These are phyloP conservation scores for Coffea eugenioides DNA, from an alignment of 257 asterid species.

Conservation along the genomic window DNA sequence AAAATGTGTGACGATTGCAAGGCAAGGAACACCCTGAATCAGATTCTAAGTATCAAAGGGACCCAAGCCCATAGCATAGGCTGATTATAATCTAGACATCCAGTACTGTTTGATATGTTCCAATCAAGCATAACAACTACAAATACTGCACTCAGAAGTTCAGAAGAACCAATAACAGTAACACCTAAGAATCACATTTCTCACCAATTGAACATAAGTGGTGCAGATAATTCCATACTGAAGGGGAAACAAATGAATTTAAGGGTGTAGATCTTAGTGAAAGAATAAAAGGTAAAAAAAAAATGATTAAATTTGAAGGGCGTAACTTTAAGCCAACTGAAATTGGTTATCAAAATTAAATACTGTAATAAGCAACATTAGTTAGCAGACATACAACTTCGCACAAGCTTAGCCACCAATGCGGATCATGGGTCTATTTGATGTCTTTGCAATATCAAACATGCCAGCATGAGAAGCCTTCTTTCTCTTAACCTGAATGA, in stretches of 20 bases:
- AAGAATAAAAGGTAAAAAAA: background rate
- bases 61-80: background rate
- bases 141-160: background rate
- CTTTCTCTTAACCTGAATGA: slow-evolving; percentile 76
- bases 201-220: background rate
- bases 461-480: slow-evolving; percentile 97
- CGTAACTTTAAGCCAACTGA: background rate
- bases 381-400: slow-evolving; percentile 3
- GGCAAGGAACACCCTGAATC: background rate
- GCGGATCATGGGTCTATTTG: slow-evolving; percentile 95
- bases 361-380: background rate
- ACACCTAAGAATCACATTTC: background rate
- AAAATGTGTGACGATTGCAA: background rate
- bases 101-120: background rate
- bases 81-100: background rate
- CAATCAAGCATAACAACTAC: background rate
- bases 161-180: background rate
- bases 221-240: background rate
- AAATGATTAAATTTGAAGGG: background rate
- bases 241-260: background rate
- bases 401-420: slow-evolving; percentile 66
- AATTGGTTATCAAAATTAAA: background rate
- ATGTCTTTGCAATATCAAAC: slow-evolving; percentile 88
- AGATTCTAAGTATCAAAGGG: background rate
- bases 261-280: background rate